phyloP scores from a whole-genome alignment of 2,329 filamentous ascomycete species.

The Aureobasidium namibiae region DNA sequence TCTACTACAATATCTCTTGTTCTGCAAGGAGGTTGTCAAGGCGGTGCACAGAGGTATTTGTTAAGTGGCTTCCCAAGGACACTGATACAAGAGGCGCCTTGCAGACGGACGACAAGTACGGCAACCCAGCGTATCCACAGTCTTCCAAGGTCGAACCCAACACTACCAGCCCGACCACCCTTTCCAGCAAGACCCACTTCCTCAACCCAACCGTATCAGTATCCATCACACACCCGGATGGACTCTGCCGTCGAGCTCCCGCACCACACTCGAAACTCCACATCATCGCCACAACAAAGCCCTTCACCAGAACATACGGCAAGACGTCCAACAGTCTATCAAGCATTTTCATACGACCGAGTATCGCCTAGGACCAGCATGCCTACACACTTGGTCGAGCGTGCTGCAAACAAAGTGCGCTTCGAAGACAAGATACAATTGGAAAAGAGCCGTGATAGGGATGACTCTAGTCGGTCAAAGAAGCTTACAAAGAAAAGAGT shows the following conservation, averaged over 20 bases:
- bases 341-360: neutral
- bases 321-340: neutral
- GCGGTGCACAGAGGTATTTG: neutral
- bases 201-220: neutral
- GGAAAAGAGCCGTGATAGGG: neutral
- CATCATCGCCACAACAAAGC: neutral
- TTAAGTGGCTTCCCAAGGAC: neutral
- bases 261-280: neutral
- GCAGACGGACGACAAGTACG: neutral
- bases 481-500: neutral
- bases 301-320: neutral
- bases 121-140: neutral
- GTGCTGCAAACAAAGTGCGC: neutral
- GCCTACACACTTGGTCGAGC: neutral
- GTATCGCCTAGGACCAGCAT: neutral
- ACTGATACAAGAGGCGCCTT: neutral
- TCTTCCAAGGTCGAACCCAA: neutral
- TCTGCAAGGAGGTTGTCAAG: neutral
- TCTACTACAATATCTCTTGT: neutral
- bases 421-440: neutral
- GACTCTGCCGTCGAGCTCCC: neutral
- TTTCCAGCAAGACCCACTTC: neutral
- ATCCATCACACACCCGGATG: neutral
- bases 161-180: neutral
- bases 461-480: neutral